Evolutionary conservation across 2,329 filamentous ascomycete genomes (phyloP).

Genomic region (Aplosporella prunicola): DNA sequence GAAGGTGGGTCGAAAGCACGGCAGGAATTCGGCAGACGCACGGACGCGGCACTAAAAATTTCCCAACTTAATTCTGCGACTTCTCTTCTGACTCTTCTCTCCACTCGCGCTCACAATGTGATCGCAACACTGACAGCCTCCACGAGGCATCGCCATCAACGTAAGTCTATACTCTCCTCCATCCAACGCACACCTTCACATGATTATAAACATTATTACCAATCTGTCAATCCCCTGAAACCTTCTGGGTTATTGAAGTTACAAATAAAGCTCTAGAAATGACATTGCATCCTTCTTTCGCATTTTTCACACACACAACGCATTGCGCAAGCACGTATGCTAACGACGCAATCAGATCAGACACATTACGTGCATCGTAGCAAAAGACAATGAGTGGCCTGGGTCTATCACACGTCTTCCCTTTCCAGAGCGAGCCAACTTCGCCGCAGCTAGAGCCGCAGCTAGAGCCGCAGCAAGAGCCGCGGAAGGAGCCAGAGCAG

Average conservation of each 20-base stretch:
- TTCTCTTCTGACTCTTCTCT: constrained; percentile 3
- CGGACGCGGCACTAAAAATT: constrained; percentile 4
- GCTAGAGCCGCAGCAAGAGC: no score
- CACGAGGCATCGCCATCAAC: constrained; percentile 6
- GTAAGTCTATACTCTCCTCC: neutral
- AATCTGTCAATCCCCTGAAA: constrained; percentile 13
- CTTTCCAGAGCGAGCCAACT: constrained; percentile 1
- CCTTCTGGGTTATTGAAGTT: constrained; percentile 8
- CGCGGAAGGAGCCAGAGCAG: neutral
- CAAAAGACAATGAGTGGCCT: constrained; percentile 8
- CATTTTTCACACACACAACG: neutral
- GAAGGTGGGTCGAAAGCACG: neutral
- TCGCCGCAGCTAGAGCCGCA: neutral
- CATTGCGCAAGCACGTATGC: no score
- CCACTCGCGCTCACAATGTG: constrained; percentile 9
- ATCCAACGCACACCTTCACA: neutral
- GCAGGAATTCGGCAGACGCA: constrained; percentile 3
- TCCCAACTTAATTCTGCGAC: no score
- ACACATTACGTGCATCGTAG: no score
- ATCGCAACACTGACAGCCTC: constrained; percentile 8
- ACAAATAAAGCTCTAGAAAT: constrained; percentile 8
- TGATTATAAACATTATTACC: constrained; percentile 11
- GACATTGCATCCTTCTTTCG: neutral
- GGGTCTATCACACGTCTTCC: constrained; percentile 6
- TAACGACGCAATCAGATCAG: no score